Evolutionary conservation across 768 basidiomycete species (phyloP), one percentile per base, ranked within the genome.

Genomic region (Guyanaporus albipodus): DNA sequence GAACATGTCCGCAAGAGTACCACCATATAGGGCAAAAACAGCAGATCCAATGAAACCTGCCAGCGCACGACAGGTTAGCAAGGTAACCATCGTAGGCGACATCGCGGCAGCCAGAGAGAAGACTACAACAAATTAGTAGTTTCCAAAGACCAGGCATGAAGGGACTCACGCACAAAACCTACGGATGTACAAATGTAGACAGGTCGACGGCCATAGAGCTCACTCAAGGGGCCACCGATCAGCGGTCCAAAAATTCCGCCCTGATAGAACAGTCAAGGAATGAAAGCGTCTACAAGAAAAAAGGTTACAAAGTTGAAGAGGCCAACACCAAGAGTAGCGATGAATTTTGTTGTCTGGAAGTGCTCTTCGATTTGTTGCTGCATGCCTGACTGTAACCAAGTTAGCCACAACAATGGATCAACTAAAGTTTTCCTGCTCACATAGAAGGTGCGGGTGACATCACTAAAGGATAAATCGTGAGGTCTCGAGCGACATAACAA

Each of bases 331-430:
- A 60, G 49, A 2, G 58, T 52, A 15, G 47, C 58, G 18, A 52
- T 21, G 23, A 48, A 50, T 3, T 42, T 22, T 7, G 58, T 51
- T 12, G 50, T 45, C 12, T 53, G 40, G 17, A 60, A 57, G 27
- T 60, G 41, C n/a, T 57, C 59, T 44, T 55, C 53, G 19, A 63
- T 55, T 35, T 61, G 59, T 8, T 55, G 53, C 27, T 63, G 57
- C 41, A 63, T 56, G 15, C 61, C 61, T 19, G 56, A 62, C 58
- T 62, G 32, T 12, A 22, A 14, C 4, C 26, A 12, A 29, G 43
- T 54, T 26, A 56, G 33, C 11, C 12, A 28, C 21, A 4, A 32
- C 26, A 10, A 3, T 21, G 36, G 26, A 42, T 28, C 3, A 33
- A 15, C 35, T 11, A 10, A 36, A 29, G 23, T 19, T 18, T 10